Conservation (phyloP, 495 filamentous ascomycete genomes). For the Aspergillus kassunensis region DNA sequence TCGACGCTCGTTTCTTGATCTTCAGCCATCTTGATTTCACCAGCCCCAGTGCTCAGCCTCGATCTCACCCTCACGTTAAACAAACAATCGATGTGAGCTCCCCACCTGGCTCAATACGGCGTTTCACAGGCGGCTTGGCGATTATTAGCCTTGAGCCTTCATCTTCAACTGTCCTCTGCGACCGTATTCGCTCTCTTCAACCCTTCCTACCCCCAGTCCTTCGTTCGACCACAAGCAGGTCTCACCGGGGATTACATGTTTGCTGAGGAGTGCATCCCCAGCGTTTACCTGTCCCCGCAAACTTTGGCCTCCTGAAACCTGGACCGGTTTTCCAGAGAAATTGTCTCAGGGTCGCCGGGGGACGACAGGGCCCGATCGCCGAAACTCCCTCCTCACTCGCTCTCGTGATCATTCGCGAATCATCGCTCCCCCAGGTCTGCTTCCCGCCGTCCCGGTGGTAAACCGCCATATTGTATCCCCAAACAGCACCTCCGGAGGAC, state of each 20-base stretch:
- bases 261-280: slow-evolving; percentile 5
- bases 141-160: slow-evolving; percentile 3
- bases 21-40: slow-evolving; percentile 3
- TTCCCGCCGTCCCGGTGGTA: slow-evolving; percentile 23
- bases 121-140: slow-evolving; percentile 22
- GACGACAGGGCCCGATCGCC: slow-evolving; percentile 3
- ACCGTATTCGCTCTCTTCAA: slow-evolving; percentile 2
- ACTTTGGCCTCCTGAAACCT: slow-evolving; percentile 16
- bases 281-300: slow-evolving; percentile 6
- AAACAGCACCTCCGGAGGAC: slow-evolving; percentile 23
- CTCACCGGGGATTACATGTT: slow-evolving; percentile 14
- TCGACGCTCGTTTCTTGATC: slow-evolving; percentile 1
- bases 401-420: not conserved
- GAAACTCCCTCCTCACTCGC: not conserved
- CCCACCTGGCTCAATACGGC: slow-evolving; percentile 17
- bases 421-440: not conserved
- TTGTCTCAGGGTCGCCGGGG: not conserved
- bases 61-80: too few species aligned
- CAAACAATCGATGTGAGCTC: slow-evolving; percentile 21
- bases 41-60: slow-evolving; percentile 23
- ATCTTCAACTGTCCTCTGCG: not conserved
- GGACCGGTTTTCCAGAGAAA: slow-evolving; percentile 1
- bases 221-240: not conserved
- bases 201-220: not conserved
- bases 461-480: slow-evolving; percentile 40